phyloP scores from a whole-genome alignment of 306 rosid species.

The Argentina anserina region DNA sequence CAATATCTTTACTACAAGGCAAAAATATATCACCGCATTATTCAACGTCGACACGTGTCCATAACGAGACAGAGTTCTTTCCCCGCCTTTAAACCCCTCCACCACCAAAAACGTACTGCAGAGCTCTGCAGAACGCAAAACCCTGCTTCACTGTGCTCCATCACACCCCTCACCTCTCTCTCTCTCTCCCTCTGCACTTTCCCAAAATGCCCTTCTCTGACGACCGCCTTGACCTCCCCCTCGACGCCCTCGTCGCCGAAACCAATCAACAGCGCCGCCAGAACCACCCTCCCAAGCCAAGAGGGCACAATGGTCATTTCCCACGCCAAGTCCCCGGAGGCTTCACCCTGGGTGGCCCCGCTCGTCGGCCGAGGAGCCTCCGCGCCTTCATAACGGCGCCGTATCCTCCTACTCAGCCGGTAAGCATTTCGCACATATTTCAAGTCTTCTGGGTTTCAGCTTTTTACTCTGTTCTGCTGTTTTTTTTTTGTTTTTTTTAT shows the following conservation, averaged over 20 bases:
- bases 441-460: background rate
- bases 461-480: background rate
- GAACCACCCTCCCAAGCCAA: background rate
- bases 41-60: background rate
- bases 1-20: too few relatives aligned
- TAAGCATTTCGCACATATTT: background rate
- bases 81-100: background rate
- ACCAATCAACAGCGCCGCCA: background rate
- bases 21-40: too few relatives aligned
- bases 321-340: constrained; percentile 10
- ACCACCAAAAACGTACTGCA: background rate
- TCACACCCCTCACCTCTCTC: background rate
- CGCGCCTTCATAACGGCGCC: constrained; percentile 16
- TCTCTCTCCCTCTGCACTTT: background rate
- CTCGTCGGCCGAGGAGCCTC: constrained; percentile 22
- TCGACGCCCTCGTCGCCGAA: constrained; percentile 27
- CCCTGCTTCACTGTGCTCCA: background rate
- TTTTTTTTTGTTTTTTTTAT: background rate
- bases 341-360: constrained; percentile 23
- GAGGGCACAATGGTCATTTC: constrained; percentile 5
- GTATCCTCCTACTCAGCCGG: constrained; percentile 22
- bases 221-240: constrained; percentile 37
- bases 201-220: constrained; percentile 20
- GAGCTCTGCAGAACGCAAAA: background rate
- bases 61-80: background rate